Evolutionary conservation across 208 protist genomes (phyloP), one percentile per base, ranked within the genome.

Genomic region (Crithidia sp.): DNA sequence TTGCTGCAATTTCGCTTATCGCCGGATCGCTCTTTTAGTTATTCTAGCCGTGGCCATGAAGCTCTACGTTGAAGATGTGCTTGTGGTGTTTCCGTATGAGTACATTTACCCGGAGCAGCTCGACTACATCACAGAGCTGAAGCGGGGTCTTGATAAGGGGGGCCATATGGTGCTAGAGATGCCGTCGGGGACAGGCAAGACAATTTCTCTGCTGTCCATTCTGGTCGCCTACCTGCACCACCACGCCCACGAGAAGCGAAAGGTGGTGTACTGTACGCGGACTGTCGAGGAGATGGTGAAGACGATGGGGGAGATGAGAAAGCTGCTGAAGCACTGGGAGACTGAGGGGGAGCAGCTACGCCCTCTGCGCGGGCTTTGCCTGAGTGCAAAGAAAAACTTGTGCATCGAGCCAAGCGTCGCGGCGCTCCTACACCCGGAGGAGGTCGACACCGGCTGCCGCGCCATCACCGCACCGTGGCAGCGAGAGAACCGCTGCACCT

Each of bases 51-150:
- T 65, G 41, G 28, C 53, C 4, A 98, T 98, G 95, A 98, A 94
- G 74, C 92, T 99, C 69, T 95, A 95, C 69, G 79, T 99, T 8
- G 98, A 99, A 61, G 98, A 98, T 69, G 87, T 99, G 16, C 76
- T 90, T 28, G 98, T 99, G 10, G 91, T 98, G 70, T 99, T 99
- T 76, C 99, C 99, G 4, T 99, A 99, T 82, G 89, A 96, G 54
- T 98, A 98, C 76, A 99, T 99, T 57, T 99, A 99, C 81, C 98
- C 98, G 4, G 98, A 99, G 82, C 99, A 99, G 86, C 98, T 99
- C 62, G 90, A 95, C 50, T 99, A 99, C 89, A 99, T 99, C 92
- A 89, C 93, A 7, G 89, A 99, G 69, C 85, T 99, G 43, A 99
- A 99, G 70, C 91, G 86, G 16, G 81, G 94, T 7, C 87, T 99